phyloP scores from a whole-genome alignment of 345 rosid species.

The Murraya koenigii region DNA sequence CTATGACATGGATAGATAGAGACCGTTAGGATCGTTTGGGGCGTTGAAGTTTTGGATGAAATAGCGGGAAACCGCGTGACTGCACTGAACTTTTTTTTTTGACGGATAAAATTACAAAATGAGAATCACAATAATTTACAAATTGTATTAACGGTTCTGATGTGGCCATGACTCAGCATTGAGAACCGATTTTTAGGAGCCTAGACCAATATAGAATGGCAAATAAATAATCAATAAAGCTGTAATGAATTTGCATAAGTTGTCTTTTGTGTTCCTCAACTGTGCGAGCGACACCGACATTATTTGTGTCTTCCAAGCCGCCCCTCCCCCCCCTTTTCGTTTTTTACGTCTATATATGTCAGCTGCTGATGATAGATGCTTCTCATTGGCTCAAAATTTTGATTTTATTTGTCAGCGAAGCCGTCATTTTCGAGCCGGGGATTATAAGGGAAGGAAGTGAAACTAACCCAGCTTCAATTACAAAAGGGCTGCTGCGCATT shows the following conservation, averaged over 20 bases:
- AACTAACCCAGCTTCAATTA: background rate
- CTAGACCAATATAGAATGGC: background rate
- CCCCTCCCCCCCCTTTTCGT: background rate
- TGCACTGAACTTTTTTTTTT: background rate
- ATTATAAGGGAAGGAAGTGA: background rate
- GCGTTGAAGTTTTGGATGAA: background rate
- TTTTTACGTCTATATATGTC: too few species aligned
- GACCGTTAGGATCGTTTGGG: background rate
- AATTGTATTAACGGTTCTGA: background rate
- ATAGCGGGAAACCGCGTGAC: constrained; percentile 5
- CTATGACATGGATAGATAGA: background rate
- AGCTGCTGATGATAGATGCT: background rate
- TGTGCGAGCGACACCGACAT: constrained; percentile 1
- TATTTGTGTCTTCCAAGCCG: background rate
- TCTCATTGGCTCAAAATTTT: background rate
- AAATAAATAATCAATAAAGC: background rate
- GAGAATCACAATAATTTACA: too few species aligned
- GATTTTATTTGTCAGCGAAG: background rate
- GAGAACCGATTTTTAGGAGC: background rate
- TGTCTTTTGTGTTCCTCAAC: background rate
- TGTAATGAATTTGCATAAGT: background rate
- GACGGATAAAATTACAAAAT: too few species aligned
- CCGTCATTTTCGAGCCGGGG: background rate
- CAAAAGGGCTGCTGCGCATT: background rate
- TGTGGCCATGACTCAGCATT: constrained; percentile 9